phyloP scores from a whole-genome alignment of 306 rosid species.

The Inga laurina region DNA sequence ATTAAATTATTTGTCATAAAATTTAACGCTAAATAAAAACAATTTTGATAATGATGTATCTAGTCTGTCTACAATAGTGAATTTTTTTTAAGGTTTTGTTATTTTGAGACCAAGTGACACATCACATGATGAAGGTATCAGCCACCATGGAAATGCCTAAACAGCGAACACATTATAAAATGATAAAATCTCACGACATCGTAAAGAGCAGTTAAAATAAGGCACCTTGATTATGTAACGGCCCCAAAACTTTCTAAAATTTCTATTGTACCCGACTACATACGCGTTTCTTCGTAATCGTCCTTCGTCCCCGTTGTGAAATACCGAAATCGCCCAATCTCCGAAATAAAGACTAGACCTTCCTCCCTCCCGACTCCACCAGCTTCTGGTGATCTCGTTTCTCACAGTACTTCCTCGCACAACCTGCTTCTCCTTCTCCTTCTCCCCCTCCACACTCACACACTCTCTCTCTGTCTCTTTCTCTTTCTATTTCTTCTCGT shows the following conservation, averaged over 20 bases:
- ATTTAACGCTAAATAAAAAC: too few species aligned
- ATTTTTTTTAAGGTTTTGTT: background rate
- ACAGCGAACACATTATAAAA: background rate
- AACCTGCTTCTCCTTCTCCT: background rate
- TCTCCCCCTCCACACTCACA: background rate
- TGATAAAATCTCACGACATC: background rate
- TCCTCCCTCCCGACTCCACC: constrained; percentile 24
- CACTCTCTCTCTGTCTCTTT: background rate
- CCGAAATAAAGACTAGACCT: constrained; percentile 47
- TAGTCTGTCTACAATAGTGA: too few species aligned
- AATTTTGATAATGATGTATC: too few species aligned
- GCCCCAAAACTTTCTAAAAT: background rate
- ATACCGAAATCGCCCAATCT: constrained; percentile 36
- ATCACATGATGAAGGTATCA: background rate
- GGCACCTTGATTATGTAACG: background rate
- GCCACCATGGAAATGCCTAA: background rate
- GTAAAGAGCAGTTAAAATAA: background rate
- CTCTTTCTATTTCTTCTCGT: background rate
- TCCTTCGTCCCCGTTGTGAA: constrained; percentile 2
- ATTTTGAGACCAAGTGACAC: background rate
- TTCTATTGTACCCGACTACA: background rate
- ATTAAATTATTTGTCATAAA: too few species aligned
- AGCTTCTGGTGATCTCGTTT: constrained; percentile 50
- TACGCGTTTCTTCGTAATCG: background rate
- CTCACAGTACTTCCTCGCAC: constrained; percentile 11